Evolutionary conservation across 192 early-diverging fungal genomes (phyloP).

Genomic region (Chytriomyces sp.): DNA sequence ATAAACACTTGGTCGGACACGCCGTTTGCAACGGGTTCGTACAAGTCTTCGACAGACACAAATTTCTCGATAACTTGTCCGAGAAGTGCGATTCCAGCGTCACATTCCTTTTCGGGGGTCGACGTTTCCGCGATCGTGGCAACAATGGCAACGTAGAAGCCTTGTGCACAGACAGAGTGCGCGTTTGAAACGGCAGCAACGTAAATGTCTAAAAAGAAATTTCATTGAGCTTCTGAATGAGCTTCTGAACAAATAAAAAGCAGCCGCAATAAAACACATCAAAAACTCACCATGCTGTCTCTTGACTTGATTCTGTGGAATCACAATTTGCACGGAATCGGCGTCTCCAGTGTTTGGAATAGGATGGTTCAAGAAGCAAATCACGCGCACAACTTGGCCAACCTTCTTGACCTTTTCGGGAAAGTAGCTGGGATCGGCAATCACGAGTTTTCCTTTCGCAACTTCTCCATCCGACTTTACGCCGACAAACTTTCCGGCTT

Average conservation of each 20-base stretch:
- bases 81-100: slow-evolving; percentile 84
- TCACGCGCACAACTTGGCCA: slow-evolving; percentile 91
- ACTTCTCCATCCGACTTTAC: slow-evolving; percentile 88
- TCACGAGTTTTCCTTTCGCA: slow-evolving; percentile 84
- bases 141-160: slow-evolving; percentile 92
- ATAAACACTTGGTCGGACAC: slow-evolving; percentile 85
- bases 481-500: slow-evolving; percentile 83
- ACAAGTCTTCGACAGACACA: slow-evolving; percentile 81
- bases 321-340: slow-evolving; percentile 93
- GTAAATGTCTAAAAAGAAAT: slow-evolving; percentile 82
- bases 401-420: slow-evolving; percentile 76
- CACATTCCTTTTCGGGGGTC: slow-evolving; percentile 89
- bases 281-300: slow-evolving; percentile 72
- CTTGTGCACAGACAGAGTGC: slow-evolving; percentile 92
- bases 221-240: background rate
- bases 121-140: slow-evolving; percentile 94
- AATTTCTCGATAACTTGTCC: slow-evolving; percentile 93
- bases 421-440: slow-evolving; percentile 97
- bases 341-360: slow-evolving; percentile 86
- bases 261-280: no score
- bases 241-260: no score
- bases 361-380: slow-evolving; percentile 90
- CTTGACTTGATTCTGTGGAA: slow-evolving; percentile 96
- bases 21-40: slow-evolving; percentile 87
- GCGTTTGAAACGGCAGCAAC: slow-evolving; percentile 85